Evolutionary conservation across 306 rosid genomes (phyloP).

Genomic region (Arachis hypogaea): DNA sequence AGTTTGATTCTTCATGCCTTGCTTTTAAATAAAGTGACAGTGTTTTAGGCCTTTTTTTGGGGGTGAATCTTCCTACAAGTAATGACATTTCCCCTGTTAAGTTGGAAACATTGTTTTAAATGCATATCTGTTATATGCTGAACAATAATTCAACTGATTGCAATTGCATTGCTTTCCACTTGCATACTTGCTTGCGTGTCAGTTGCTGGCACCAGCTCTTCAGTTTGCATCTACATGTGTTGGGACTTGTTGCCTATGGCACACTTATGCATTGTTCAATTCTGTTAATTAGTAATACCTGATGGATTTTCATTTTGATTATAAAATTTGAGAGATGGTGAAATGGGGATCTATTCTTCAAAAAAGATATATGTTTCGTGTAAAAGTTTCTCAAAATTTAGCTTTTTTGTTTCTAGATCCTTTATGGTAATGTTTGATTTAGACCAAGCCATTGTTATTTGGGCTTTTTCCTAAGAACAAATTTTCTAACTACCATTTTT

Average conservation of each 20-base stretch:
- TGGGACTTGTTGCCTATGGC: conserved; percentile 13
- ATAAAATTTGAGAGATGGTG: conserved; percentile 9
- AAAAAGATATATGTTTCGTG: conserved; percentile 16
- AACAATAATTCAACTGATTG: conserved; percentile 15
- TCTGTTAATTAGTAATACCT: not conserved
- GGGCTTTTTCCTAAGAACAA: conserved; percentile 25
- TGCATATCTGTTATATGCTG: conserved; percentile 6
- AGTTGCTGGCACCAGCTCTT: not conserved
- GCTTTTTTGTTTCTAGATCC: conserved; percentile 5
- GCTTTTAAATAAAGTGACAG: conserved; percentile 13
- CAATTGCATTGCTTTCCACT: too few species aligned
- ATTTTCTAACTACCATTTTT: conserved; percentile 57
- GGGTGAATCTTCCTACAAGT: not conserved
- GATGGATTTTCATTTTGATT: conserved; percentile 34
- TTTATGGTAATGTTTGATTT: conserved; percentile 8
- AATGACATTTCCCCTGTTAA: not conserved
- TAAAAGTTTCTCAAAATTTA: conserved; percentile 5
- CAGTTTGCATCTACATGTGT: conserved; percentile 22
- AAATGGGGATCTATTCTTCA: conserved; percentile 6
- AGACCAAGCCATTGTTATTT: conserved; percentile 30
- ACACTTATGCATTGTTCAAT: conserved; percentile 9
- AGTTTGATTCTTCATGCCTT: conserved; percentile 12
- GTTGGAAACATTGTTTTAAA: not conserved
- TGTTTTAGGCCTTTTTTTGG: not conserved
- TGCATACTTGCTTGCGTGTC: not conserved